Percentiles rank a stretch among this genome's conserved stretches.
phyloP scores from a whole-genome alignment of 192 early-diverging fungal species.

The Backusella australiensis region DNA sequence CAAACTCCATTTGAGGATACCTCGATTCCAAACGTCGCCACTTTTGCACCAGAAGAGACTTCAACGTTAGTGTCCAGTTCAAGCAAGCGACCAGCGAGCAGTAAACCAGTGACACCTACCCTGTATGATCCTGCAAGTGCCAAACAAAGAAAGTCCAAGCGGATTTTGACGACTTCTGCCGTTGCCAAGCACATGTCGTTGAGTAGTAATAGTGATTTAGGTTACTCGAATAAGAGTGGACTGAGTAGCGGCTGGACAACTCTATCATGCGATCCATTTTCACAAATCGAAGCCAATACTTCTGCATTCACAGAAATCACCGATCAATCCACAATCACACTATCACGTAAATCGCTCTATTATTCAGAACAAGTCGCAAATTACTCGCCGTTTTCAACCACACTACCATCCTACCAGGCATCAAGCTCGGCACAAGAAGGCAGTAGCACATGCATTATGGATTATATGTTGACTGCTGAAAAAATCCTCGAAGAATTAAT shows the following conservation, averaged over 20 bases:
- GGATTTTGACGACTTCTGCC: background rate
- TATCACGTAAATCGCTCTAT: background rate
- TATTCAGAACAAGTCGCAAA: background rate
- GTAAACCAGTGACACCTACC: background rate
- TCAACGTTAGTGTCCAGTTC: background rate
- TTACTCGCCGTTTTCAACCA: background rate
- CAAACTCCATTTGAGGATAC: background rate
- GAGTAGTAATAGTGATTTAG: background rate
- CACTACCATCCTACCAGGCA: background rate
- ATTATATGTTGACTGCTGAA: background rate
- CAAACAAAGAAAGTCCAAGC: background rate
- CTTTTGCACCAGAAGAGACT: background rate
- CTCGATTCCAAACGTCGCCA: background rate
- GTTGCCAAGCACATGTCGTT: background rate
- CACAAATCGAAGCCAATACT: conserved; percentile 10
- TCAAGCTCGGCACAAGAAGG: background rate
- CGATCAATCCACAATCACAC: conserved; percentile 8
- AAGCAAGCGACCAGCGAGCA: background rate
- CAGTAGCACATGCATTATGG: background rate
- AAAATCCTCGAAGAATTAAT: background rate
- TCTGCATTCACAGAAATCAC: conserved; percentile 17
- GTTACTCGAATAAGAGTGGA: background rate
- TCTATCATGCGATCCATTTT: conserved; percentile 14
- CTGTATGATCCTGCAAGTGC: background rate
- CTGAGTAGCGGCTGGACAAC: conserved; percentile 17